Conservation (phyloP, 495 filamentous ascomycete species). For the Penicillium cosmopolitanum region DNA sequence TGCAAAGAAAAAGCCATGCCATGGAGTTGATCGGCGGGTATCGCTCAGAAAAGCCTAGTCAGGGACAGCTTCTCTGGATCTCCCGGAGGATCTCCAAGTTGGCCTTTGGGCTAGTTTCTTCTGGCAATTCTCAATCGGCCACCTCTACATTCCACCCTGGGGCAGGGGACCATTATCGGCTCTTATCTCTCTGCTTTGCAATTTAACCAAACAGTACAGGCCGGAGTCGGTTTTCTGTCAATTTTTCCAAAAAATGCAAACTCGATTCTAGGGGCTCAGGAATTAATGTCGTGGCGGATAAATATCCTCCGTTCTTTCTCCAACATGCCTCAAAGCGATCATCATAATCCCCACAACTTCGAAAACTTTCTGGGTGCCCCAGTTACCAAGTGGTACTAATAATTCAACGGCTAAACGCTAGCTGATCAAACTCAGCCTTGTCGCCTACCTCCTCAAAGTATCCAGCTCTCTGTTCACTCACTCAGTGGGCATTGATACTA, state of each 20-base stretch:
- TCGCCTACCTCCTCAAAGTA: not conserved
- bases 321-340: conserved; percentile 7
- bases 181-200: not conserved
- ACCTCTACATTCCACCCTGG: not conserved
- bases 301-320: not conserved
- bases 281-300: not conserved
- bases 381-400: not conserved
- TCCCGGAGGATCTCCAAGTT: not conserved
- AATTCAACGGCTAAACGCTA: not conserved
- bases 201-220: not conserved
- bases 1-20: not conserved
- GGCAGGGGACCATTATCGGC: not conserved
- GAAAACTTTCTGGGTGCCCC: conserved; percentile 5
- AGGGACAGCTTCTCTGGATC: not conserved
- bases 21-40: not conserved
- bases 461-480: not conserved
- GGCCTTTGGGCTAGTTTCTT: not conserved
- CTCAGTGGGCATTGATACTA: not conserved
- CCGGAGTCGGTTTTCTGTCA: not conserved
- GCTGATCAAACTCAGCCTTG: not conserved
- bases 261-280: conserved; percentile 7
- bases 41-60: not conserved
- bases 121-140: not conserved
- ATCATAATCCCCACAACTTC: not conserved
- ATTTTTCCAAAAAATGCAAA: conserved; percentile 22